Evolutionary conservation across 148 eudicot genomes (phyloP).

Genomic region (Nepenthes mirabilis): DNA sequence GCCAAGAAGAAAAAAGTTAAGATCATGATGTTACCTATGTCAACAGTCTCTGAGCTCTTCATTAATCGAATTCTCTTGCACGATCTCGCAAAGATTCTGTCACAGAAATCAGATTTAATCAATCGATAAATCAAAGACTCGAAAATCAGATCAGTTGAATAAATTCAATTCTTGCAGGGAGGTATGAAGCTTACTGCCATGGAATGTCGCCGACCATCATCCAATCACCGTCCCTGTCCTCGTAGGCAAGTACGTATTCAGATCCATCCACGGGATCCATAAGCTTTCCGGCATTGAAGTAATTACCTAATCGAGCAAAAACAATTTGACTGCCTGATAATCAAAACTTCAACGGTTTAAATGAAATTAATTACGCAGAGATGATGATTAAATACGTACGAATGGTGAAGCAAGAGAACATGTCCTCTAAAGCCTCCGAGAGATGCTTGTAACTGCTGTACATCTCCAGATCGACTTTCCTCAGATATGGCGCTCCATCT

Average conservation of each 20-base stretch:
- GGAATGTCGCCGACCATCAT: slow-evolving; percentile 47
- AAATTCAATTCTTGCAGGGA: background rate
- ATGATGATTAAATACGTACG: slow-evolving; percentile 22
- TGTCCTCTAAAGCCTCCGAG: slow-evolving; percentile 40
- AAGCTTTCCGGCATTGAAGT: slow-evolving; percentile 23
- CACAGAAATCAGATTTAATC: background rate
- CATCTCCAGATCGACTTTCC: slow-evolving; percentile 73
- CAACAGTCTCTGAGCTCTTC: slow-evolving; percentile 52
- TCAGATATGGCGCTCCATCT: slow-evolving; percentile 84
- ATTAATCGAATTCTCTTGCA: slow-evolving; percentile 54
- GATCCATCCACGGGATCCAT: slow-evolving; percentile 25
- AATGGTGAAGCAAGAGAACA: slow-evolving; percentile 64
- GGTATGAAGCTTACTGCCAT: slow-evolving; percentile 19
- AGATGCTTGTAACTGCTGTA: slow-evolving; percentile 51
- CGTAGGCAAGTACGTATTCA: slow-evolving; percentile 32
- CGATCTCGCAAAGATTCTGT: slow-evolving; percentile 62
- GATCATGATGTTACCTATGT: slow-evolving; percentile 7
- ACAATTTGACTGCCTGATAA: background rate
- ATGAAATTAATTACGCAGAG: background rate
- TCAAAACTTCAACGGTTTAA: background rate
- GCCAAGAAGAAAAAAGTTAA: too few species aligned
- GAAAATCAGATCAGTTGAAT: background rate
- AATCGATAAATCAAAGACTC: background rate
- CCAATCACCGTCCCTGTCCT: slow-evolving; percentile 45
- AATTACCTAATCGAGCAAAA: slow-evolving; percentile 15